These are phyloP conservation scores for Penicillium desertorum DNA, from an alignment of 495 filamentous ascomycete species.

Conservation along the genomic window DNA sequence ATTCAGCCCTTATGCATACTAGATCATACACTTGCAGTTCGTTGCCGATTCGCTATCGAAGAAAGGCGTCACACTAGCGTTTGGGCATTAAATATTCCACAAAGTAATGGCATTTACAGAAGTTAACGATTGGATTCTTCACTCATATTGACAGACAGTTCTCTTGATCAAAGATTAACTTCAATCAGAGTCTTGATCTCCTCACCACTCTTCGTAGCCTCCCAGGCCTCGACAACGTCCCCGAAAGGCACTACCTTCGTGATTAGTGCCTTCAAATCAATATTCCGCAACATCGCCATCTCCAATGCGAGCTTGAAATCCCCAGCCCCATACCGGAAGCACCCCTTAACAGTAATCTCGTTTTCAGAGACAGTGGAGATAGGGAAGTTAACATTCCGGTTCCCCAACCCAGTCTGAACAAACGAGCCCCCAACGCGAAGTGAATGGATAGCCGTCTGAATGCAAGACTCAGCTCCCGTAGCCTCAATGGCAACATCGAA, in stretches of 20 bases:
- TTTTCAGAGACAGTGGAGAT: constrained; percentile 75
- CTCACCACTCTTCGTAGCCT: constrained; percentile 70
- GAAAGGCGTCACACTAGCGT: too few species aligned
- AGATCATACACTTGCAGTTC: too few species aligned
- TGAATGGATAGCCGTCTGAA: constrained; percentile 71
- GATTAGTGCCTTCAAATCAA: too few species aligned
- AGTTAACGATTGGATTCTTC: constrained; percentile 8
- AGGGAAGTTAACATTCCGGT: constrained; percentile 72
- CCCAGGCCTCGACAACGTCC: constrained; percentile 74
- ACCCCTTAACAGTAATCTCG: constrained; percentile 77
- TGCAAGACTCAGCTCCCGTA: constrained; percentile 72
- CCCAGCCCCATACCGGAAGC: constrained; percentile 78
- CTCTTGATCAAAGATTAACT: constrained; percentile 12
- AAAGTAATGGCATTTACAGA: constrained; percentile 5
- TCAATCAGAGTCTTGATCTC: constrained; percentile 85
- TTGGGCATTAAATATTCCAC: too few species aligned
- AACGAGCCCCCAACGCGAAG: constrained; percentile 69
- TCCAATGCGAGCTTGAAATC: constrained; percentile 77
- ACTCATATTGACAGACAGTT: background rate
- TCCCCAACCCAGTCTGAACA: constrained; percentile 84
- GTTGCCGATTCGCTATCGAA: too few species aligned
- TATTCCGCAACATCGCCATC: background rate
- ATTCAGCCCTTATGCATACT: too few species aligned
- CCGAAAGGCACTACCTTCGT: too few species aligned
- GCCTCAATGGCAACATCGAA: constrained; percentile 83